Conservation (phyloP, 2,329 filamentous ascomycete genomes). For the Colletotrichum sp. region DNA sequence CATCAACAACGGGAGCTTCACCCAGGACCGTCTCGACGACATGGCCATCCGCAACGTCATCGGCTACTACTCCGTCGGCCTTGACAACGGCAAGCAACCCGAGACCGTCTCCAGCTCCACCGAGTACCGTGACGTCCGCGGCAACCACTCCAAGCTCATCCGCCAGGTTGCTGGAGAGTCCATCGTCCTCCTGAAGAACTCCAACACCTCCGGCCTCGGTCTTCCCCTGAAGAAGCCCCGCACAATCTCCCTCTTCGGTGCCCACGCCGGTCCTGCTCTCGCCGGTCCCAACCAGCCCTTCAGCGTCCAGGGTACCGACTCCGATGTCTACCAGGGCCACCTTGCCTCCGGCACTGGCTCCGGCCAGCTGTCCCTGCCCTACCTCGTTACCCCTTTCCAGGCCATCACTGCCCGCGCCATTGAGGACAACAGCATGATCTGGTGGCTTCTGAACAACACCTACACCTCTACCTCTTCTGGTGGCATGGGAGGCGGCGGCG, state of each 20-base stretch:
- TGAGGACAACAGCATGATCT: slow-evolving; percentile 53
- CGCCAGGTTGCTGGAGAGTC: slow-evolving; percentile 48
- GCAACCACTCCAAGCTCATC: slow-evolving; percentile 12
- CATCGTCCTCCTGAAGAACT: slow-evolving; percentile 77
- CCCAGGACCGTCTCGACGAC: slow-evolving; percentile 59
- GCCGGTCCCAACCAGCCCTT: slow-evolving; percentile 1
- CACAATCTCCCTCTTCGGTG: slow-evolving; percentile 8
- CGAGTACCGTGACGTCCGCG: slow-evolving; percentile 28
- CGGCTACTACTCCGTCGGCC: slow-evolving; percentile 58
- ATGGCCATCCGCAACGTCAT: slow-evolving; percentile 63
- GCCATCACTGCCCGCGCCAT: slow-evolving; percentile 1
- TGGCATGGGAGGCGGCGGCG: background rate
- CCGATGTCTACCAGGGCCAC: slow-evolving; percentile 8
- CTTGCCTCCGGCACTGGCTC: slow-evolving; percentile 11
- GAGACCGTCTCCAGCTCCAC: slow-evolving; percentile 62
- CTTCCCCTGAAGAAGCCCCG: slow-evolving; percentile 62
- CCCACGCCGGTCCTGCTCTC: background rate
- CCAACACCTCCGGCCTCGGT: slow-evolving; percentile 47
- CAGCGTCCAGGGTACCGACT: slow-evolving; percentile 4
- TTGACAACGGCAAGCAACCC: slow-evolving; percentile 61
- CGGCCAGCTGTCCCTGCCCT: background rate
- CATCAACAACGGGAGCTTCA: slow-evolving; percentile 60
- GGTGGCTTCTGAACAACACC: slow-evolving; percentile 15
- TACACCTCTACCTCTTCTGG: slow-evolving; percentile 10
- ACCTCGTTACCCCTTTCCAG: slow-evolving; percentile 13